These are phyloP conservation scores for Phytophthora sansomeana DNA, from an alignment of 352 stramenopile genomes.

Conservation along the genomic window DNA sequence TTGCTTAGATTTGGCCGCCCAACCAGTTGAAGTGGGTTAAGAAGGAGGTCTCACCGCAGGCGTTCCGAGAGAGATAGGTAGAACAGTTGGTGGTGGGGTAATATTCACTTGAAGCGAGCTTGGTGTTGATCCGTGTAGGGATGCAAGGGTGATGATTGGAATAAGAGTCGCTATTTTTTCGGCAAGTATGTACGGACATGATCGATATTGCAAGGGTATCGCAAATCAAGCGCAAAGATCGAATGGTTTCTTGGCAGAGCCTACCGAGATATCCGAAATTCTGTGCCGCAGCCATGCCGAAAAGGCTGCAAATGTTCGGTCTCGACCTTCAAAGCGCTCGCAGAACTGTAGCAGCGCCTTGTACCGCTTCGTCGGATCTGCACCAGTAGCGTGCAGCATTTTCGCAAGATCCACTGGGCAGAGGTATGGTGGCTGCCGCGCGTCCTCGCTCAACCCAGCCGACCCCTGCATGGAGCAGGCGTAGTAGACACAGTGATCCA, in stretches of 20 bases:
- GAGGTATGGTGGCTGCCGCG: slow-evolving; percentile 28
- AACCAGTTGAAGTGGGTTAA: slow-evolving; percentile 74
- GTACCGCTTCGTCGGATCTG: slow-evolving; percentile 19
- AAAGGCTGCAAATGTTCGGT: slow-evolving; percentile 25
- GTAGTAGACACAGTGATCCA: slow-evolving; percentile 38
- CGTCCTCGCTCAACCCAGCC: slow-evolving; percentile 30
- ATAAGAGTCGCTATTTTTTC: too few species aligned
- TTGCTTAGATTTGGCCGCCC: slow-evolving; percentile 79
- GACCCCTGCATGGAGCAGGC: slow-evolving; percentile 36
- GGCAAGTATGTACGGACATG: background rate
- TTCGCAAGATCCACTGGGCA: slow-evolving; percentile 34
- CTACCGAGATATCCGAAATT: background rate
- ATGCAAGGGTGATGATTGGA: too few species aligned
- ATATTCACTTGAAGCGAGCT: slow-evolving; percentile 3
- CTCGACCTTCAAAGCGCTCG: slow-evolving; percentile 19
- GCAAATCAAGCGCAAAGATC: background rate
- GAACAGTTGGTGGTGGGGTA: background rate
- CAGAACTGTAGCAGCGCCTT: slow-evolving; percentile 26
- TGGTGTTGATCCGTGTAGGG: background rate
- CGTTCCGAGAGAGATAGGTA: slow-evolving; percentile 63
- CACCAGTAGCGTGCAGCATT: slow-evolving; percentile 18
- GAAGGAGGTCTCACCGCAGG: slow-evolving; percentile 59
- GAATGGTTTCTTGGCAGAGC: background rate
- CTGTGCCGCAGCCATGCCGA: slow-evolving; percentile 20
- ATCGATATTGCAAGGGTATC: background rate